Conservation (phyloP, 2,329 filamentous ascomycete genomes). For the Colletotrichum siamense region DNA sequence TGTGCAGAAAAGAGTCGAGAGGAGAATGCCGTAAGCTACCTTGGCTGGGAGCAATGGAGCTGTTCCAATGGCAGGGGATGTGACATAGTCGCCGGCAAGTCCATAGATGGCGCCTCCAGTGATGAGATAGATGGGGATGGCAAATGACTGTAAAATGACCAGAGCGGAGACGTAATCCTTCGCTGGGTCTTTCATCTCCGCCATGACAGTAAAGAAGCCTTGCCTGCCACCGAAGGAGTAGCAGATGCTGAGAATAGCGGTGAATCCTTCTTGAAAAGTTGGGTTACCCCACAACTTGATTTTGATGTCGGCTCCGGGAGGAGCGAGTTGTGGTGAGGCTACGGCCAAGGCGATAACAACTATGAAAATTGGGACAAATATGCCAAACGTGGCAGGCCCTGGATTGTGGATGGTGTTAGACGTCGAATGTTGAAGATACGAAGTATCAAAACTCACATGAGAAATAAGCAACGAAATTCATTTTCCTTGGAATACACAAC, state of each 20-base stretch:
- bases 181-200: neutral
- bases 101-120: neutral
- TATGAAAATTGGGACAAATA: neutral
- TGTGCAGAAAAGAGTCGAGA: neutral
- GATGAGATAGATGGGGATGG: neutral
- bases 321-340: neutral
- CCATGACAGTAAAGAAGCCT: neutral
- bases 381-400: neutral
- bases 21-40: neutral
- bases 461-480: neutral
- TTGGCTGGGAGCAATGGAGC: neutral
- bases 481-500: neutral
- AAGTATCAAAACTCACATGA: neutral
- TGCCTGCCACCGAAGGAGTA: neutral
- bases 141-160: neutral
- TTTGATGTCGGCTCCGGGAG: neutral
- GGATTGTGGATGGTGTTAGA: fast-evolving
- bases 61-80: neutral
- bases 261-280: neutral
- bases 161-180: neutral
- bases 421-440: fast-evolving
- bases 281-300: neutral
- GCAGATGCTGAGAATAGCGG: neutral
- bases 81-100: neutral
- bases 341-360: neutral